Base-by-base conservation (phyloP, 1,139 yeast genomes). In the Debaryomyces coudertii region DNA sequence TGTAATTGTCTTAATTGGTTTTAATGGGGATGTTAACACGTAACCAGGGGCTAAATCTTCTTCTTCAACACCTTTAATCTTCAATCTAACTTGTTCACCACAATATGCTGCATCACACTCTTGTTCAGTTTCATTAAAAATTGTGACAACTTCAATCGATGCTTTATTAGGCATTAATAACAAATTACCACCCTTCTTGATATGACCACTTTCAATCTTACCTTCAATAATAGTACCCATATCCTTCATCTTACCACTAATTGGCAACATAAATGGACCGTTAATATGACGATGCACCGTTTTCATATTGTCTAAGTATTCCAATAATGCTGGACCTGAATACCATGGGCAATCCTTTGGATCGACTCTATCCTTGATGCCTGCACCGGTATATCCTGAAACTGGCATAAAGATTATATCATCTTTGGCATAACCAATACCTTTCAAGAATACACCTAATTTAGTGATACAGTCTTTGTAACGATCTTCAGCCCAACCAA, bases 181-280 rank as follows among this genome's bases (percentile, higher is more conserved):
- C 54, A 95, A 78, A 50, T 73, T 76, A 52, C 80, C 79, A 57
- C 89, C 88, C 76, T 89, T 90, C 71, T 84, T 88, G 55, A 93
- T 77, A 62, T 87, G 92, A 44, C 99, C 99, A 47, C 95, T 85
- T 75, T 92, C 99, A 63, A 93, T 87, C 77, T 93, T 93, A 69
- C 99, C 99, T 73, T 93, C 99, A 46, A 95, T 93, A 53, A 93
- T 82, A 41, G 98, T 90, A 68, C 99, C 99, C 77, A 93, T 77
- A 66, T 92, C 97, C 71, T 88, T 90, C 87, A 90, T 87, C 72
- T 95, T 93, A 59, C 95, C 89, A 27, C 96, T 82, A 56, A 93
- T 80, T 52, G 99, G 99, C 61, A 93, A 78, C 98, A 93, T 92
- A 73, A 93, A 93, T 55, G 99, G 97, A 25, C 95, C 97, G 61